Evolutionary conservation across 2,329 filamentous ascomycete species (phyloP), one percentile per base, ranked within the genome.

Genomic region (Alternaria brassicae): DNA sequence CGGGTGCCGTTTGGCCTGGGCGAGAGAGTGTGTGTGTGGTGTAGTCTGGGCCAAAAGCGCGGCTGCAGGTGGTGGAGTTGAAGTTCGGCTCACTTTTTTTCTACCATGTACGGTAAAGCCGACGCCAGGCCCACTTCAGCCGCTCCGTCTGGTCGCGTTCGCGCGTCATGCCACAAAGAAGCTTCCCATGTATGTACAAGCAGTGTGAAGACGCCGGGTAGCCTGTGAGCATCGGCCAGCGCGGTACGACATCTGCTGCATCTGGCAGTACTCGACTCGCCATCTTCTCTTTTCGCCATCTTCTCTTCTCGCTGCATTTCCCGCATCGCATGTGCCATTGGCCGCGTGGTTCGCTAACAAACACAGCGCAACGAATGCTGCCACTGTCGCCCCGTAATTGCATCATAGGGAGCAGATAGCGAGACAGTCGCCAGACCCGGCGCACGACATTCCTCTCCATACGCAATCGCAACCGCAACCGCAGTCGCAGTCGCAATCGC

Each of bases 51-150:
- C 28, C 28, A 30, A 30, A 30, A 30, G 28, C 44, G 62, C 59
- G 47, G 21, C n/a, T 41, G 34, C 42, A 30, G 6, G 28, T 30
- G 28, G 28, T n/a, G n/a, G n/a, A 30, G 28, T 39, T 41, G 49
- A 66, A 67, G 70, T 60, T 63, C 69, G 70, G 70, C 66, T 60
- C 65, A 68, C 67, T 69, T 71, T 71, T 70, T 74, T 74, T 30
- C 28, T 30, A 30, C n/a, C n/a, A n/a, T n/a, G n/a, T n/a, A n/a
- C n/a, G n/a, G n/a, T n/a, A n/a, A 30, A 6, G 28, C 28, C 28
- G 28, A 30, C 28, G 28, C 28, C 28, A 30, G 10, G 28, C 28
- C 9, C n/a, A n/a, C n/a, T n/a, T n/a, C n/a, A n/a, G n/a, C n/a
- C n/a, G n/a, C n/a, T n/a, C n/a, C n/a, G n/a, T n/a, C n/a, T n/a